Evolutionary conservation across 2,329 filamentous ascomycete species (phyloP).

Genomic region (Penicillium capsulatum): DNA sequence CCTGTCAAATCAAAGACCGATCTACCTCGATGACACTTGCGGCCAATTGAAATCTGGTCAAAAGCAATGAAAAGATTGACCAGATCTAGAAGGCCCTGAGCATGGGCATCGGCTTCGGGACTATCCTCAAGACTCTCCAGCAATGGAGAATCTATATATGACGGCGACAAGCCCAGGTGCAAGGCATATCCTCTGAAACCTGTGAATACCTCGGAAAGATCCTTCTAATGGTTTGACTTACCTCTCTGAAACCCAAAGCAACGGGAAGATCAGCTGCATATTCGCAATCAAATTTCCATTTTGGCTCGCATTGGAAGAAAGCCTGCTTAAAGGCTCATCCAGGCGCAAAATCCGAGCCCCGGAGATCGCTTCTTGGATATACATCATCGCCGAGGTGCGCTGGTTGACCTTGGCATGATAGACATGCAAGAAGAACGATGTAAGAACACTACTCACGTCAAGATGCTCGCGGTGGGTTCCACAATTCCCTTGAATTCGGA

Average conservation of each 20-base stretch:
- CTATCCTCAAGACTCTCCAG: conserved; percentile 6
- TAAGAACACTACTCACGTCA: conserved; percentile 20
- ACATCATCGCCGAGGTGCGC: conserved; percentile 27
- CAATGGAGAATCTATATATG: conserved; percentile 16
- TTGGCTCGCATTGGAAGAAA: neutral
- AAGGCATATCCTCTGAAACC: conserved; percentile 28
- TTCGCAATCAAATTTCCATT: conserved; percentile 20
- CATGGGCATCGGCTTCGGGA: conserved; percentile 14
- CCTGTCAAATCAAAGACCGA: conserved; percentile 12
- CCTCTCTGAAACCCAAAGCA: conserved; percentile 33
- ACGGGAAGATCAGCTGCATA: conserved; percentile 22
- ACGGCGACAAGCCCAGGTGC: conserved; percentile 28
- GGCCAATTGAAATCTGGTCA: conserved; percentile 16
- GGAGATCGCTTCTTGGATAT: conserved; percentile 28
- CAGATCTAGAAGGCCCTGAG: conserved; percentile 24
- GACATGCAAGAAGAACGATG: conserved; percentile 32
- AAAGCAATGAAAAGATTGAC: conserved; percentile 26
- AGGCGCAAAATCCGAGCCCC: conserved; percentile 21
- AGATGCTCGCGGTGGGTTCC: conserved; percentile 14
- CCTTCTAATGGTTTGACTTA: conserved; percentile 1
- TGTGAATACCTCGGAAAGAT: neutral
- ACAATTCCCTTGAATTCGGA: conserved; percentile 20
- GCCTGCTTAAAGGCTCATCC: conserved; percentile 8
- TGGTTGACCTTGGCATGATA: conserved; percentile 32
- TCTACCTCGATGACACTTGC: conserved; percentile 1